A percentile compares a stretch with the other conserved stretches of the same genome.
phyloP scores from a whole-genome alignment of 345 rosid genomes.

The Dimocarpus longan region DNA sequence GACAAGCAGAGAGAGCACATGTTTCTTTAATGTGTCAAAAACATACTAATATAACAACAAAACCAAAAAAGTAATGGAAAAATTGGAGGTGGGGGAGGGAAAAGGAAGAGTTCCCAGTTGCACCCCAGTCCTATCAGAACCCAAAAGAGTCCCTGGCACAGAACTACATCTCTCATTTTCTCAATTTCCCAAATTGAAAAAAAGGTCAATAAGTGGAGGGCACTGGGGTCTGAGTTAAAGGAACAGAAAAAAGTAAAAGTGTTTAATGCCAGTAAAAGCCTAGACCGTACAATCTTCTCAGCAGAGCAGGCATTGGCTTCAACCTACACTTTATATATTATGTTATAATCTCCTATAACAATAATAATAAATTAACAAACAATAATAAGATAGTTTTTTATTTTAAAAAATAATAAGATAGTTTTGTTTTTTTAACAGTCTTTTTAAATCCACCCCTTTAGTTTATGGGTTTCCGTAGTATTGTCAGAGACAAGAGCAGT shows the following conservation, averaged over 20 bases:
- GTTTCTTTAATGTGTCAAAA: neutral
- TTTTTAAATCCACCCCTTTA: constrained; percentile 34
- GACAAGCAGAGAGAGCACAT: constrained; percentile 14
- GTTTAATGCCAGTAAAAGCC: constrained; percentile 47
- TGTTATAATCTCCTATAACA: too few species aligned
- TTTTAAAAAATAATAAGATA: neutral
- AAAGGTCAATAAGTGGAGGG: constrained; percentile 44
- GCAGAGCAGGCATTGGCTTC: constrained; percentile 29
- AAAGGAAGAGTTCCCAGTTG: neutral
- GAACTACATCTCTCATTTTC: constrained; percentile 17
- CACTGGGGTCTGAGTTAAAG: constrained; percentile 36
- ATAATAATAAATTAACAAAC: neutral
- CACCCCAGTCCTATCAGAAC: constrained; percentile 12
- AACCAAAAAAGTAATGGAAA: neutral
- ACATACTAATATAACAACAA: neutral
- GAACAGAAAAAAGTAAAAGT: constrained; percentile 48
- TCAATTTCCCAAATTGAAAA: constrained; percentile 43
- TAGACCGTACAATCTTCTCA: constrained; percentile 47
- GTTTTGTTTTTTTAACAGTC: constrained; percentile 20
- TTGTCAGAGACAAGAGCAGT: constrained; percentile 82
- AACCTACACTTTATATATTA: neutral
- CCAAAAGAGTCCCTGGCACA: constrained; percentile 17
- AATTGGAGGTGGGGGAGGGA: neutral
- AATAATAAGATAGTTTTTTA: neutral
- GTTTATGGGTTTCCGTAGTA: constrained; percentile 75